Evolutionary conservation across 345 rosid species (phyloP), one percentile per base, ranked within the genome.

Genomic region (Mercurialis annua): DNA sequence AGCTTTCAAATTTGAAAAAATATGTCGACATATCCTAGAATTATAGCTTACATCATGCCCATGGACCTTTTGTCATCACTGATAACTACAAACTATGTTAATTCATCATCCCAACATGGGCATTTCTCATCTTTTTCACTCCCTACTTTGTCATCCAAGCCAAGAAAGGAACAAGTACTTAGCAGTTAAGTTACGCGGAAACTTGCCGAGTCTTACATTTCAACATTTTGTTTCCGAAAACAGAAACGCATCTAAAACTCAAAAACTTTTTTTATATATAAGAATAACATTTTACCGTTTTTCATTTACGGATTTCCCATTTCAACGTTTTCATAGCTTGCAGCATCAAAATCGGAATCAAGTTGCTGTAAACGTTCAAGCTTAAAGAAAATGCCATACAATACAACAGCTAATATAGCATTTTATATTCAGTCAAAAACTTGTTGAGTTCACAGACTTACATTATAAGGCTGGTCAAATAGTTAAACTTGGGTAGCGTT

Each of bases 401-500:
- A 36, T 23, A 51, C 48, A 27, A 29, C 38, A 36, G 15, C 17
- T 47, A 47, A 6, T 30, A 40, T 4, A 11, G 53, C 53, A 50
- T 66, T 24, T 66, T 34, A 78, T 68, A 69, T 57, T 60, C 3
- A 59, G 65, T 64, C 62, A 48, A 64, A 68, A 51, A 30, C n/a
- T 26, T 53, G 50, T 40, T 42, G 23, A 20, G 30, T 59, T 40
- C 54, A 68, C 68, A 59, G 67, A 59, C 61, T 74, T 57, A 33
- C 38, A 70, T 65, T 66, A 55, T 61, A 73, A 58, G 59, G 16
- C 66, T 62, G 30, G 72, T 63, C 18, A 50, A 36, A 15, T 26
- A 21, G 31, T 15, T 36, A n/a, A 71, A 11, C 50, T 62, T 7
- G 80, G 78, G 75, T 61, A 73, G 81, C 81, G 78, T n/a, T 70